Percentiles rank a stretch among this genome's conserved stretches.
phyloP scores from a whole-genome alignment of 805 yeast species.

The Scheffersomyces coipomensis region DNA sequence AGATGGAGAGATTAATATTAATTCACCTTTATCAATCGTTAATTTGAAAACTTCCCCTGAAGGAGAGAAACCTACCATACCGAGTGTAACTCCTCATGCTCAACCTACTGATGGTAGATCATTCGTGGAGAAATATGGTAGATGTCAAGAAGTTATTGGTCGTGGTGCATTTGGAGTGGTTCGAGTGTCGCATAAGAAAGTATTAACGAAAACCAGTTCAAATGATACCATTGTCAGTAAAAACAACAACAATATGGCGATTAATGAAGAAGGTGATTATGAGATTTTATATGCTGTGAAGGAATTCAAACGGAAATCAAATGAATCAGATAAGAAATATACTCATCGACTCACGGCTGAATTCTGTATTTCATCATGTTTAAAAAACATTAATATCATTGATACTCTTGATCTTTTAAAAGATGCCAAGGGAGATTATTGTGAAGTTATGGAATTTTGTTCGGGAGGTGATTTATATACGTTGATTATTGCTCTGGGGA shows the following conservation, averaged over 20 bases:
- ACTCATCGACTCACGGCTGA: conserved; percentile 75
- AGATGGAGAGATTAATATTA: not conserved
- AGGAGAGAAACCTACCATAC: not conserved
- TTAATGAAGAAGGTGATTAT: conserved; percentile 16
- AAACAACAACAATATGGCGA: conserved; percentile 5
- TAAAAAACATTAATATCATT: conserved; percentile 77
- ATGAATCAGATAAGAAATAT: conserved; percentile 65
- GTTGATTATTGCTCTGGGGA: conserved; percentile 71
- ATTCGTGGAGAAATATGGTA: conserved; percentile 86
- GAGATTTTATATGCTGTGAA: conserved; percentile 78
- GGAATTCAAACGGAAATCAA: conserved; percentile 66
- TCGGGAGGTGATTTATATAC: conserved; percentile 81
- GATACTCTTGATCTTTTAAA: conserved; percentile 72
- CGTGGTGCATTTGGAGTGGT: conserved; percentile 94
- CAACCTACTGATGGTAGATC: conserved; percentile 44
- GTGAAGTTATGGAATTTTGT: conserved; percentile 85
- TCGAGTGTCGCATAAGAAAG: conserved; percentile 75
- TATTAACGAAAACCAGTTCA: conserved; percentile 10
- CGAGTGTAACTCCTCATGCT: conserved; percentile 10
- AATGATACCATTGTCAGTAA: conserved; percentile 6
- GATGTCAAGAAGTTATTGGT: conserved; percentile 93
- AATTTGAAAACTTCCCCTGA: not conserved
- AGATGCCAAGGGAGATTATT: conserved; percentile 80
- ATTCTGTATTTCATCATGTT: conserved; percentile 75
- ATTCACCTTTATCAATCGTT: not conserved